phyloP scores from a whole-genome alignment of 140 eudicot genomes.

The Erigeron philadelphicus region DNA sequence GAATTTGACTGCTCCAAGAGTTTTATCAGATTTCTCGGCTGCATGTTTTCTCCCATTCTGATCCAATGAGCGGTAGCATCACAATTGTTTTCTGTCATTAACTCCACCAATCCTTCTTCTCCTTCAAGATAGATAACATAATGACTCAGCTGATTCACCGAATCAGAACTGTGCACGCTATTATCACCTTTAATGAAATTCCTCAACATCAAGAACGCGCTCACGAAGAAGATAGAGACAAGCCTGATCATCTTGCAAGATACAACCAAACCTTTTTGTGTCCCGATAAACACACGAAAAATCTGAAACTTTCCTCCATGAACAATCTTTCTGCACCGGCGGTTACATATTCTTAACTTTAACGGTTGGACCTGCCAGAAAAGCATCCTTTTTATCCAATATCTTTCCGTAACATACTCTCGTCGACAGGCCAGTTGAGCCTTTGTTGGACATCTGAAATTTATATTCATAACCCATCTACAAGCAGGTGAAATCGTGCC shows the following conservation, averaged over 20 bases:
- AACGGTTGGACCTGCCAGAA: constrained; percentile 52
- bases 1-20: constrained; percentile 33
- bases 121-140: constrained; percentile 74
- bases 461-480: constrained; percentile 51
- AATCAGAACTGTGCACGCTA: constrained; percentile 18
- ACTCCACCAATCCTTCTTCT: constrained; percentile 55
- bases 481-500: constrained; percentile 64
- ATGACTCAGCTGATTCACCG: constrained; percentile 32
- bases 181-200: constrained; percentile 23
- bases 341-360: constrained; percentile 29
- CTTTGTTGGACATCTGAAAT: constrained; percentile 33
- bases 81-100: constrained; percentile 41
- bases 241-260: constrained; percentile 42
- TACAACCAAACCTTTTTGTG: constrained; percentile 44
- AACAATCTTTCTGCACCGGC: constrained; percentile 39
- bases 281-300: constrained; percentile 28
- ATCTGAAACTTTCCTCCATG: constrained; percentile 31
- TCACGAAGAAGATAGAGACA: constrained; percentile 37
- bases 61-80: constrained; percentile 54
- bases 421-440: constrained; percentile 20
- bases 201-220: constrained; percentile 32
- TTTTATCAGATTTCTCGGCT: constrained; percentile 46
- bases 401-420: constrained; percentile 42
- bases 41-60: constrained; percentile 44
- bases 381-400: constrained; percentile 44